Base-by-base conservation (phyloP, 1,284 basidiomycete genomes). In the Puccinia hordei region DNA sequence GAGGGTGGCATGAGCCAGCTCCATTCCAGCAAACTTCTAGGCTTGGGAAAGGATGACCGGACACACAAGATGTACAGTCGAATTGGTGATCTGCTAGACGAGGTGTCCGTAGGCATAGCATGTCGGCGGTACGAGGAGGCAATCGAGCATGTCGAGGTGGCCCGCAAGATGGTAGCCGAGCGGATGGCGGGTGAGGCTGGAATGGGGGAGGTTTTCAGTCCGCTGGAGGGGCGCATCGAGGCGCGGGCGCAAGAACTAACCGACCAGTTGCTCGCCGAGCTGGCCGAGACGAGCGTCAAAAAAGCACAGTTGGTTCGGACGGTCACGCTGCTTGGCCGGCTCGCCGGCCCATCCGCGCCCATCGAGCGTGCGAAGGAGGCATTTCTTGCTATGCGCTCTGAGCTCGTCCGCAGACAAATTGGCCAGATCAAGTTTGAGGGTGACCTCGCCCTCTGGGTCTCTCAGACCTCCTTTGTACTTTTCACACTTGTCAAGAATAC, bases 401-500 rank as follows among this genome's bases (percentile, higher is more conserved):
- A 91, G 63, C 89, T 95, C 8, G 90, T 97, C 83, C 89, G 90
- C 55, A 89, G 89, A 66, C 89, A 94, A 55, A 90, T 93, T 17
- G 88, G 95, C 61, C 91, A 91, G 84, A 97, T 98, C 84, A 89
- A 90, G 76, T 96, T 95, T 83, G 94, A 98, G 84, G 96, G 96
- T 0, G 91, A 96, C 83, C 89, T 93, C n/a, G 89, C 89, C 8
- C 88, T 91, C 73, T 95, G 86, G 83, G 84, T 95, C 71, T 90
- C 90, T 22, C 92, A 95, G 84, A 87, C 96, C 57, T 90, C 92
- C 0, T 88, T 93, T 75, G 92, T 96, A 0, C 89, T 91, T 81
- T 96, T 96, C 83, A 94, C 93, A 0, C 90, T 92, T 9, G 92
- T 96, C 86, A 95, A 94, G 85, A 93, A 99, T 85, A 98, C 95